A percentile compares a stretch with the other conserved stretches of the same genome.
Evolutionary conservation across 139 green algal species (phyloP).

Genomic region (Chlorella sp.): DNA sequence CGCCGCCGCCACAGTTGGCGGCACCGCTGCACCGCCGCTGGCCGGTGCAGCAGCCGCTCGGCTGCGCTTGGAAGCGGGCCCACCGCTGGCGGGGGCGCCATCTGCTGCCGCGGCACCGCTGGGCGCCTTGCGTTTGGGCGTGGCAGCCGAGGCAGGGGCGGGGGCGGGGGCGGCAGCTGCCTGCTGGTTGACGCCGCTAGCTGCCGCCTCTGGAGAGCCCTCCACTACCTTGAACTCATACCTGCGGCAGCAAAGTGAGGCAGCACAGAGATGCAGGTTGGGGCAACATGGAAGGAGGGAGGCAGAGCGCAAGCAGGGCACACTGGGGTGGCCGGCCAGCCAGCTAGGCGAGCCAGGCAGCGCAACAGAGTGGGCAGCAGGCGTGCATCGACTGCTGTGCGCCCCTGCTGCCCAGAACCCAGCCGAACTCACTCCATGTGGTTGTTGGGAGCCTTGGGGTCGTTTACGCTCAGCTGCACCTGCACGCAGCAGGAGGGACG

Average conservation of each 20-base stretch:
- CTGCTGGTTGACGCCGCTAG: not conserved
- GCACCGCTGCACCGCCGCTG: not conserved
- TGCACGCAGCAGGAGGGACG: not conserved
- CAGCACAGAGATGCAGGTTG: not conserved
- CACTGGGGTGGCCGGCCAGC: too few relatives aligned
- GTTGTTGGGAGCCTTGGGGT: not conserved
- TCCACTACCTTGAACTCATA: constrained; percentile 2
- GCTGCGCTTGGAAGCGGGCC: not conserved
- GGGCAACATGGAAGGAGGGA: not conserved
- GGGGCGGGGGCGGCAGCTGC: not conserved
- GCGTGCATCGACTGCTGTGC: not conserved
- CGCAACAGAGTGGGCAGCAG: not conserved
- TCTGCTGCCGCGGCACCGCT: not conserved
- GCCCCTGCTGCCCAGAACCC: not conserved
- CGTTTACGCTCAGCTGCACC: constrained; percentile 18
- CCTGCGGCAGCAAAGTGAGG: not conserved
- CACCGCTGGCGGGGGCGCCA: not conserved
- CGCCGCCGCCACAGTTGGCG: not conserved
- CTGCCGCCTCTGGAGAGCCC: constrained; percentile 1
- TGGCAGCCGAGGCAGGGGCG: not conserved
- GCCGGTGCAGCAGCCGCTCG: not conserved
- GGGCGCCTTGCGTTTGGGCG: constrained; percentile 16
- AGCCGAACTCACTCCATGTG: constrained; percentile 14
- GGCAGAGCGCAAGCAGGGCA: not conserved
- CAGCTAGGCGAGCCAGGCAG: not conserved